These are phyloP conservation scores for Pichia sp. DNA, from an alignment of 1,139 yeast species.

Conservation along the genomic window DNA sequence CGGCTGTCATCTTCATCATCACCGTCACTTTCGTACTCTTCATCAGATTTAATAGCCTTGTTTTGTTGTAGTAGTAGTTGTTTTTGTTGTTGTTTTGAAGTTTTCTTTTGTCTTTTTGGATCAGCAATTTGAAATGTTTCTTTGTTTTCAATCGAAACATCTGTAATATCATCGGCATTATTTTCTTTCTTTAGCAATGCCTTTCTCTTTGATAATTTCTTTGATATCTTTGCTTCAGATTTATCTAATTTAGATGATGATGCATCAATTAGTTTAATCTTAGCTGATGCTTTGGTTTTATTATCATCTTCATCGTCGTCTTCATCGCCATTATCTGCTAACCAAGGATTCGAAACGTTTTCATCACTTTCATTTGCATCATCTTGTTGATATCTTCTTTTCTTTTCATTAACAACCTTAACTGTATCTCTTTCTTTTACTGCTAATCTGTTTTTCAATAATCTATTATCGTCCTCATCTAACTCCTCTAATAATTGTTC, in stretches of 20 bases:
- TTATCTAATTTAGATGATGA: slow-evolving; percentile 46
- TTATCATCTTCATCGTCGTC: slow-evolving; percentile 22
- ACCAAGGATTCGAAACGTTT: slow-evolving; percentile 39
- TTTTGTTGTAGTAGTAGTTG: too few species aligned
- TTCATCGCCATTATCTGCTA: slow-evolving; percentile 27
- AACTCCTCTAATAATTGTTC: slow-evolving; percentile 42
- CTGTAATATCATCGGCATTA: slow-evolving; percentile 26
- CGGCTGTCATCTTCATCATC: slow-evolving; percentile 34
- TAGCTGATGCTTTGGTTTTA: slow-evolving; percentile 35
- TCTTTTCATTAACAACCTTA: slow-evolving; percentile 4
- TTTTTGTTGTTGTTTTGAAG: background rate
- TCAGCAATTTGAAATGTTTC: slow-evolving; percentile 35
- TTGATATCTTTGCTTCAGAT: slow-evolving; percentile 46
- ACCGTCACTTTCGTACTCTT: slow-evolving; percentile 33
- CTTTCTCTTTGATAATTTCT: slow-evolving; percentile 32
- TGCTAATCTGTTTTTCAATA: slow-evolving; percentile 35
- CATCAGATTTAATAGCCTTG: slow-evolving; percentile 19
- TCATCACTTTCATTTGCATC: slow-evolving; percentile 6
- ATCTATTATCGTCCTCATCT: slow-evolving; percentile 49
- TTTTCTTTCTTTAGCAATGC: slow-evolving; percentile 27
- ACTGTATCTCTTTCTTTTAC: slow-evolving; percentile 15
- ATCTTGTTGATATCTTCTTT: slow-evolving; percentile 6
- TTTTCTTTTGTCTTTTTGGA: slow-evolving; percentile 13
- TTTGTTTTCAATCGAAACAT: slow-evolving; percentile 43
- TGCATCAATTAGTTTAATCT: slow-evolving; percentile 50